These are phyloP conservation scores for Mycosphaerella sp. DNA, from an alignment of 2,329 filamentous ascomycete genomes.

Conservation along the genomic window DNA sequence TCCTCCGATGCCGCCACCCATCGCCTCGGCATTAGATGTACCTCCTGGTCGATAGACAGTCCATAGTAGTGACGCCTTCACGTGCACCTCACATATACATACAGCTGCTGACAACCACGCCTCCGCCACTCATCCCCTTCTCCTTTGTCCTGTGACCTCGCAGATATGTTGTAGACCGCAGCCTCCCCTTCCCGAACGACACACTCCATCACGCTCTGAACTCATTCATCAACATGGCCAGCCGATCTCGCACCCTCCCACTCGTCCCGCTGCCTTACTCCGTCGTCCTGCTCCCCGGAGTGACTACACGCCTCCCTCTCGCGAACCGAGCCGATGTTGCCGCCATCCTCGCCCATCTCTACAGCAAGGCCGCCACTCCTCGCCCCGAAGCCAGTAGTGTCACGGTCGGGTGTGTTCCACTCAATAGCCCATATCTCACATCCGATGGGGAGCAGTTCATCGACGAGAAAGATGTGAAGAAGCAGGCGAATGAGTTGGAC, in stretches of 20 bases:
- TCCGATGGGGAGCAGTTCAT: conserved; percentile 70
- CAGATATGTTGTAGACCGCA: not conserved
- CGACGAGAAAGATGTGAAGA: conserved; percentile 50
- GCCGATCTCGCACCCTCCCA: conserved; percentile 47
- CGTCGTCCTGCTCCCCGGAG: conserved; percentile 76
- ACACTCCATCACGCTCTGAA: not conserved
- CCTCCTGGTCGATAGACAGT: too few species aligned
- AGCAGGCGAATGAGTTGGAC: conserved; percentile 52
- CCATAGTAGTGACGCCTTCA: conserved; percentile 1
- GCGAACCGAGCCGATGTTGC: conserved; percentile 80
- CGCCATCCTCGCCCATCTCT: conserved; percentile 77
- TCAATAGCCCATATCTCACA: conserved; percentile 68
- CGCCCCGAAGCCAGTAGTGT: conserved; percentile 61
- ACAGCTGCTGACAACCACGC: not conserved
- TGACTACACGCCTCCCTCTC: conserved; percentile 77
- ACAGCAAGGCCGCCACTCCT: conserved; percentile 63
- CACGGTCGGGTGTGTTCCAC: conserved; percentile 79
- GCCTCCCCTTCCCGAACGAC: not conserved
- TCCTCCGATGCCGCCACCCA: conserved; percentile 6
- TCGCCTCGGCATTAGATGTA: conserved; percentile 3
- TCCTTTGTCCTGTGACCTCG: not conserved
- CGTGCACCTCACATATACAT: not conserved
- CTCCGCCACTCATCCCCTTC: not conserved
- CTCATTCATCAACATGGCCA: conserved; percentile 1
- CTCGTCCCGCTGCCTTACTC: conserved; percentile 76